A percentile compares a stretch with the other conserved stretches of the same genome.
Conservation (phyloP, 2,329 filamentous ascomycete species). For the Talaromyces sp. region DNA sequence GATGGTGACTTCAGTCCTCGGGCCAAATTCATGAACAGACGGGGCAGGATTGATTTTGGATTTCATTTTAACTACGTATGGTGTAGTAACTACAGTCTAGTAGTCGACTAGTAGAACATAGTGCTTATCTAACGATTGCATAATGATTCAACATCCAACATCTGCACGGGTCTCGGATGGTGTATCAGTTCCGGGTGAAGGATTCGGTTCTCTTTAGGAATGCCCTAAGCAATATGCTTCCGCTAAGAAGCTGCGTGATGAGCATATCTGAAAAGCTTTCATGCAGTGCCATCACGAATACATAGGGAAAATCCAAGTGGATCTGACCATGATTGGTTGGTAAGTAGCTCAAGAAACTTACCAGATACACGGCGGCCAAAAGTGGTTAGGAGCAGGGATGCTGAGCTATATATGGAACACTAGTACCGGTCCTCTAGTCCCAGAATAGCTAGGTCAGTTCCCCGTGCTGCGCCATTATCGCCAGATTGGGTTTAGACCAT, state of each 20-base stretch:
- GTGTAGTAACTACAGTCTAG: neutral
- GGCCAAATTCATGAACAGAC: neutral
- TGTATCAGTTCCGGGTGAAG: neutral
- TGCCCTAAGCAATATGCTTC: neutral
- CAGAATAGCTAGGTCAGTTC: neutral
- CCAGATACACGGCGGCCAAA: neutral
- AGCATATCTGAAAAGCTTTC: neutral
- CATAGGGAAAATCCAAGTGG: neutral
- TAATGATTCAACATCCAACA: neutral
- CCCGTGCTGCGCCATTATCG: neutral
- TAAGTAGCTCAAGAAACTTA: neutral
- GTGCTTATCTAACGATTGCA: neutral
- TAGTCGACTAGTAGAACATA: neutral
- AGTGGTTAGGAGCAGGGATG: neutral
- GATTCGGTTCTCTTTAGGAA: neutral
- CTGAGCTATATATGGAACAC: slow-evolving; percentile 7
- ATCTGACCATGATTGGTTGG: neutral
- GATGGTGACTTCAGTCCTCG: neutral
- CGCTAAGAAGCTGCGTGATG: neutral
- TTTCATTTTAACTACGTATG: neutral
- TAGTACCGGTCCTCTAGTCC: neutral
- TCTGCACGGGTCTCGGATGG: neutral
- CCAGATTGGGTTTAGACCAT: neutral
- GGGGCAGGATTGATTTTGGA: neutral
- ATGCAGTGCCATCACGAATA: slow-evolving; percentile 8